Conservation (phyloP, 148 eudicot genomes). For the Cornus kousa region DNA sequence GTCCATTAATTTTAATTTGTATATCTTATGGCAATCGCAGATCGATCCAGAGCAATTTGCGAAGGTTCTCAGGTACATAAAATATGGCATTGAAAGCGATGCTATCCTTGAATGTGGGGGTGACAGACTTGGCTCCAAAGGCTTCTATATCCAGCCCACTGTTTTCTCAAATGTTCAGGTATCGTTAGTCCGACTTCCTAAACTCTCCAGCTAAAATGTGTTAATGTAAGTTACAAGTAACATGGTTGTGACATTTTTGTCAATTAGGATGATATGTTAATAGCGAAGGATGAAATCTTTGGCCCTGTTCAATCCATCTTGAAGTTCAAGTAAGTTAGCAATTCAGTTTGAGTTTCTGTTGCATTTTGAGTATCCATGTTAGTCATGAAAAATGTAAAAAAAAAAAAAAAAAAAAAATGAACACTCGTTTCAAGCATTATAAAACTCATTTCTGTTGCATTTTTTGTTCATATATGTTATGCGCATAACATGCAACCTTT, state of each 20-base stretch:
- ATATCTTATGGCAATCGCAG: conserved; percentile 29
- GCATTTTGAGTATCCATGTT: background rate
- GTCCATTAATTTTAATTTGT: conserved; percentile 6
- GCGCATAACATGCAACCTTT: background rate
- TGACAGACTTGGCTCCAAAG: conserved; percentile 64
- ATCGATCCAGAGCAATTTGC: conserved; percentile 80
- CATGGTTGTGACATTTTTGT: background rate
- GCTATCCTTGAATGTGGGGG: conserved; percentile 98
- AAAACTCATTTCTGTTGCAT: too few species aligned
- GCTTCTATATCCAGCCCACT: conserved; percentile 85
- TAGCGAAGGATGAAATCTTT: conserved; percentile 89
- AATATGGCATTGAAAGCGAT: conserved; percentile 67
- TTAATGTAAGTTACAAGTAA: background rate
- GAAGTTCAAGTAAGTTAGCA: conserved; percentile 71
- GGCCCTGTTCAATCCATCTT: conserved; percentile 93
- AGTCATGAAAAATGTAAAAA: background rate
- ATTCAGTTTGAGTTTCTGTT: background rate
- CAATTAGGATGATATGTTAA: conserved; percentile 81
- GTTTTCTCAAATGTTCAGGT: conserved; percentile 93
- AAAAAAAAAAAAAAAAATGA: too few species aligned
- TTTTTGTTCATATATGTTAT: background rate
- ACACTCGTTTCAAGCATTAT: too few species aligned
- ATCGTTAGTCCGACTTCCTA: conserved; percentile 1
- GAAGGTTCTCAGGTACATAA: conserved; percentile 75
- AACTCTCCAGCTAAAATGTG: background rate